phyloP scores from a whole-genome alignment of 2,329 filamentous ascomycete genomes.

The Stagonosporopsis chrysanthemi region DNA sequence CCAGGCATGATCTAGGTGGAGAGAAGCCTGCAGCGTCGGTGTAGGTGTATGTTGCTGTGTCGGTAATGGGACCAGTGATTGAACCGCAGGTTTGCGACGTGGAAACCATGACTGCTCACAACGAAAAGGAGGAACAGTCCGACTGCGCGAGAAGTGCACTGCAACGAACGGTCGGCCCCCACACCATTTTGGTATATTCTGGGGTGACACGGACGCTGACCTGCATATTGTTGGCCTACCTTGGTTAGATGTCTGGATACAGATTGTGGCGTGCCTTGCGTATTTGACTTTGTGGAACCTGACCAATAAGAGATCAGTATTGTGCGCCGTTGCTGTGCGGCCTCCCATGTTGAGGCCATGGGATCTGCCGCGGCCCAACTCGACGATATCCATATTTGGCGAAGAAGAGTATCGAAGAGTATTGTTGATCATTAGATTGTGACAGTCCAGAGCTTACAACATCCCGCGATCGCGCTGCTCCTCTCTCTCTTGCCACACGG shows the following conservation, averaged over 20 bases:
- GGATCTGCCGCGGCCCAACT: background rate
- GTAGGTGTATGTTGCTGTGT: conserved; percentile 1
- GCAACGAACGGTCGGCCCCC: background rate
- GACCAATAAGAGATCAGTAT: background rate
- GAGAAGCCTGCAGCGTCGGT: conserved; percentile 1
- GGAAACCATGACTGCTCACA: background rate
- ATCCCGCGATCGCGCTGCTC: conserved; percentile 91
- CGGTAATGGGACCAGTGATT: conserved; percentile 6
- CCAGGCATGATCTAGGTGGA: conserved; percentile 1
- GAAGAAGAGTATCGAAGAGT: background rate
- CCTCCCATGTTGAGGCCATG: background rate
- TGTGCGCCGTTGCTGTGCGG: background rate
- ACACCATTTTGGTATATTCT: background rate
- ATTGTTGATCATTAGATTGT: background rate
- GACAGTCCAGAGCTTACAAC: conserved; percentile 63
- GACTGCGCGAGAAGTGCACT: background rate
- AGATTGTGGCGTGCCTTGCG: background rate
- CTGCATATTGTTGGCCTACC: background rate
- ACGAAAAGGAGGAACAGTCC: background rate
- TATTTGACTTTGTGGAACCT: background rate
- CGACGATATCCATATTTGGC: background rate
- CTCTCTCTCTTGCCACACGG: conserved; percentile 94
- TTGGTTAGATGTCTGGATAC: background rate
- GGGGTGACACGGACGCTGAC: background rate
- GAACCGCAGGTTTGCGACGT: background rate